Conservation (phyloP, 1,284 basidiomycete genomes). For the Cryptococcus sp. region DNA sequence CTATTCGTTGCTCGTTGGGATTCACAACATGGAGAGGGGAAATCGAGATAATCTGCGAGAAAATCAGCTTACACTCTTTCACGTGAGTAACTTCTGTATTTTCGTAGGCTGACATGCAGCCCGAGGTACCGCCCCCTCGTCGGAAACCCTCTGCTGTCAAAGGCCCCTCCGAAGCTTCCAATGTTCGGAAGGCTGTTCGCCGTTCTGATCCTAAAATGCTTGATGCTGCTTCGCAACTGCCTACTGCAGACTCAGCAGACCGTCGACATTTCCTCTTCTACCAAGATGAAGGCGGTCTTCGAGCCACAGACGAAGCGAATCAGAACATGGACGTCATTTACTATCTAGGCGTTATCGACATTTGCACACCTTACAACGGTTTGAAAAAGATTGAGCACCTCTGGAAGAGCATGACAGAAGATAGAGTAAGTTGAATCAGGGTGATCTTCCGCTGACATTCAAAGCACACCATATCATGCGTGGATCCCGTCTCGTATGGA, state of each 20-base stretch:
- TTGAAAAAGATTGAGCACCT: conserved; percentile 83
- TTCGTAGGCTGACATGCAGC: conserved; percentile 55
- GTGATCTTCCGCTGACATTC: not conserved
- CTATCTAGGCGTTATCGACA: conserved; percentile 93
- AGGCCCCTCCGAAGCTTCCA: conserved; percentile 69
- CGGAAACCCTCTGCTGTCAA: conserved; percentile 64
- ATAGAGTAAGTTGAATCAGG: conserved; percentile 64
- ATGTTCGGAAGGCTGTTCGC: conserved; percentile 81
- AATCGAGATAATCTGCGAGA: conserved; percentile 88
- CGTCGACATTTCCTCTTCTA: conserved; percentile 89
- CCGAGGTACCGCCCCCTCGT: conserved; percentile 60
- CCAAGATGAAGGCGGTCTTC: conserved; percentile 91
- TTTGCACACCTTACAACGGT: conserved; percentile 80
- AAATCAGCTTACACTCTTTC: conserved; percentile 88
- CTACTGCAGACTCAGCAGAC: conserved; percentile 66
- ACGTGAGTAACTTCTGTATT: conserved; percentile 58
- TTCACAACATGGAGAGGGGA: conserved; percentile 87
- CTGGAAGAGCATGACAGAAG: conserved; percentile 87
- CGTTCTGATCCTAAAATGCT: conserved; percentile 77
- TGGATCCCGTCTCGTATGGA: conserved; percentile 79
- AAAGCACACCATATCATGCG: conserved; percentile 90
- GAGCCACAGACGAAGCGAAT: conserved; percentile 85
- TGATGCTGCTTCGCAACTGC: conserved; percentile 65
- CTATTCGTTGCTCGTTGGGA: conserved; percentile 90
- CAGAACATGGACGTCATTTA: conserved; percentile 76